Percentiles rank a stretch among this genome's conserved stretches.
These are phyloP conservation scores for Cytospora paraplurivora DNA, from an alignment of 2,329 filamentous ascomycete genomes.

Conservation along the genomic window DNA sequence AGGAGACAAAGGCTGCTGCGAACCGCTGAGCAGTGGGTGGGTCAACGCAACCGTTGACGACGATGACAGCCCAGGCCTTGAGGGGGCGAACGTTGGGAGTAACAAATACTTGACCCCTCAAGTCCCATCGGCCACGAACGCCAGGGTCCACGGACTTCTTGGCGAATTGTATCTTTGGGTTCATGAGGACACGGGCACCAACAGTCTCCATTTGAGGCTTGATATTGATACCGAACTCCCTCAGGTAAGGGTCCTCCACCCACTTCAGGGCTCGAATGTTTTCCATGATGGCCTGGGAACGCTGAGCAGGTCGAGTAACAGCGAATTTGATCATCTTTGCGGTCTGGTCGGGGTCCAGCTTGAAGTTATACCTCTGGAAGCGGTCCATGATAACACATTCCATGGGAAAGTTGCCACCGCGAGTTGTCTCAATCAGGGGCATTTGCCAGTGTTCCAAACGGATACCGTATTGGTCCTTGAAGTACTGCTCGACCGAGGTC, in stretches of 20 bases:
- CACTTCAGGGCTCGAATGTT: slow-evolving; percentile 71
- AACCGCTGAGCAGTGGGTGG: slow-evolving; percentile 63
- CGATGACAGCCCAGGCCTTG: slow-evolving; percentile 73
- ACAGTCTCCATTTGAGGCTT: slow-evolving; percentile 64
- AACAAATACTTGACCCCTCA: slow-evolving; percentile 79
- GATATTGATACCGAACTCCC: slow-evolving; percentile 74
- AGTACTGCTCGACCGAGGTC: slow-evolving; percentile 56
- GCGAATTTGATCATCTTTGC: slow-evolving; percentile 90
- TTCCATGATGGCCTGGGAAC: slow-evolving; percentile 67
- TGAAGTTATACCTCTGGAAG: slow-evolving; percentile 64
- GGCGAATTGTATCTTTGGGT: slow-evolving; percentile 72
- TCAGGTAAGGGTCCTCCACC: slow-evolving; percentile 67
- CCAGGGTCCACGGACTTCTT: slow-evolving; percentile 61
- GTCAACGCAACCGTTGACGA: slow-evolving; percentile 58
- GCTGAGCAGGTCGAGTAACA: slow-evolving; percentile 71
- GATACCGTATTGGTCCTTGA: slow-evolving; percentile 55
- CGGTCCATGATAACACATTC: slow-evolving; percentile 57
- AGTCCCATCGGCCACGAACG: slow-evolving; percentile 78
- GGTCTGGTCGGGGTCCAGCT: slow-evolving; percentile 66
- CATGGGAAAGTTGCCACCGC: slow-evolving; percentile 60
- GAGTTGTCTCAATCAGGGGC: slow-evolving; percentile 61
- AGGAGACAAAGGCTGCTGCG: slow-evolving; percentile 44
- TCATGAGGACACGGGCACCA: slow-evolving; percentile 69
- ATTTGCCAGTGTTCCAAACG: slow-evolving; percentile 49
- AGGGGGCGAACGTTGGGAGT: slow-evolving; percentile 64